Conservation (phyloP, 345 rosid species). For the Orychophragmus violaceus region DNA sequence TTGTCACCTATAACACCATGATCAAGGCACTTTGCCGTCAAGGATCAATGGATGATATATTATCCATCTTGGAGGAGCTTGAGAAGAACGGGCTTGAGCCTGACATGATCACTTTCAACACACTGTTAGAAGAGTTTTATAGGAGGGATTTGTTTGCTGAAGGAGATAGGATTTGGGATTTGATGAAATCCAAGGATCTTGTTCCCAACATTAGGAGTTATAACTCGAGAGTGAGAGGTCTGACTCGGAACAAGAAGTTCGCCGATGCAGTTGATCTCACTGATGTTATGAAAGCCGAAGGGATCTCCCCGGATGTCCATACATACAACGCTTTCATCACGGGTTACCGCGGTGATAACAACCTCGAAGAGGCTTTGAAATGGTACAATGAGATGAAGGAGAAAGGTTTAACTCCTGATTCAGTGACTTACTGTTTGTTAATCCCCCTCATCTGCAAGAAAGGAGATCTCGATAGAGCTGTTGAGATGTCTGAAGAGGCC, state of each 20-base stretch:
- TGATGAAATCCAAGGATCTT: slow-evolving; percentile 48
- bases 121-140: slow-evolving; percentile 46
- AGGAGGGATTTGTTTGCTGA: slow-evolving; percentile 41
- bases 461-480: slow-evolving; percentile 51
- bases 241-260: slow-evolving; percentile 38
- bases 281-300: slow-evolving; percentile 42
- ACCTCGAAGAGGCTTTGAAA: slow-evolving; percentile 41
- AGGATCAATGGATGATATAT: slow-evolving; percentile 44
- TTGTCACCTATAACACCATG: slow-evolving; percentile 47
- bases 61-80: slow-evolving; percentile 43
- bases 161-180: slow-evolving; percentile 56
- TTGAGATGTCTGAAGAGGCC: slow-evolving; percentile 39
- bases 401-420: slow-evolving; percentile 29
- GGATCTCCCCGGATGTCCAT: slow-evolving; percentile 39
- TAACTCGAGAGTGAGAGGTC: slow-evolving; percentile 50
- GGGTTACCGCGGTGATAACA: slow-evolving; percentile 39
- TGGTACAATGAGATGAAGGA: slow-evolving; percentile 48
- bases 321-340: slow-evolving; percentile 53
- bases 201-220: slow-evolving; percentile 53
- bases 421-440: slow-evolving; percentile 35
- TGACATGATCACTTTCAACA: slow-evolving; percentile 52
- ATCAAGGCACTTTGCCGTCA: slow-evolving; percentile 53
- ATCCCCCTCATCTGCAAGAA: slow-evolving; percentile 43
- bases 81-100: slow-evolving; percentile 49
- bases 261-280: slow-evolving; percentile 42